Conservation (phyloP, 148 eudicot species). For the Oxyria digyna region DNA sequence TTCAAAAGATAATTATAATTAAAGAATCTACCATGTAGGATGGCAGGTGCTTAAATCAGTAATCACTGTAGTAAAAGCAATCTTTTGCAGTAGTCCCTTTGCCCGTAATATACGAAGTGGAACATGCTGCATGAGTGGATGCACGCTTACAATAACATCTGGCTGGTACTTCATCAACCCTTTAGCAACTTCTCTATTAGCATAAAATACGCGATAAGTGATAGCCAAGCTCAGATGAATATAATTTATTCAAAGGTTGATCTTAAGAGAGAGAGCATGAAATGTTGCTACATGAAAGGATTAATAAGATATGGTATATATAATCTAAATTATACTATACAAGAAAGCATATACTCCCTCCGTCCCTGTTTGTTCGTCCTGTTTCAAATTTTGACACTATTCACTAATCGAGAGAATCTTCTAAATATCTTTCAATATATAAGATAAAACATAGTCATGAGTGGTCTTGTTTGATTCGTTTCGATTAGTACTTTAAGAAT, state of each 20-base stretch:
- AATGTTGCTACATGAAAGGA: background rate
- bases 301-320: background rate
- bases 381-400: too few relatives aligned
- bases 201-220: background rate
- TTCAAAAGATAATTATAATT: background rate
- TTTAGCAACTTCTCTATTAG: constrained; percentile 73
- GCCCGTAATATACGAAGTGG: constrained; percentile 87
- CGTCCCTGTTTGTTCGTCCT: too few relatives aligned
- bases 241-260: background rate
- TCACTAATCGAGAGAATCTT: too few relatives aligned
- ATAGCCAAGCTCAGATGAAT: background rate
- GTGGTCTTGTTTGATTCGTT: too few relatives aligned
- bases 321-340: background rate
- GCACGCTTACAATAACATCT: constrained; percentile 95
- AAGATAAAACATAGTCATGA: too few relatives aligned
- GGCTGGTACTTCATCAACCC: constrained; percentile 96
- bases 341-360: too few relatives aligned
- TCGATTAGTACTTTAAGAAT: too few relatives aligned
- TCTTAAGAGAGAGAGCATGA: background rate
- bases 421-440: too few relatives aligned
- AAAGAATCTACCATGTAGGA: constrained; percentile 70
- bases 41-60: constrained; percentile 96
- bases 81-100: constrained; percentile 76
- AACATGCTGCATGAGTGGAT: constrained; percentile 98
- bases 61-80: constrained; percentile 85